A percentile compares a stretch with the other conserved stretches of the same genome.
Evolutionary conservation across 78 protist species (phyloP).

Genomic region (Protostelium mycophagum): DNA sequence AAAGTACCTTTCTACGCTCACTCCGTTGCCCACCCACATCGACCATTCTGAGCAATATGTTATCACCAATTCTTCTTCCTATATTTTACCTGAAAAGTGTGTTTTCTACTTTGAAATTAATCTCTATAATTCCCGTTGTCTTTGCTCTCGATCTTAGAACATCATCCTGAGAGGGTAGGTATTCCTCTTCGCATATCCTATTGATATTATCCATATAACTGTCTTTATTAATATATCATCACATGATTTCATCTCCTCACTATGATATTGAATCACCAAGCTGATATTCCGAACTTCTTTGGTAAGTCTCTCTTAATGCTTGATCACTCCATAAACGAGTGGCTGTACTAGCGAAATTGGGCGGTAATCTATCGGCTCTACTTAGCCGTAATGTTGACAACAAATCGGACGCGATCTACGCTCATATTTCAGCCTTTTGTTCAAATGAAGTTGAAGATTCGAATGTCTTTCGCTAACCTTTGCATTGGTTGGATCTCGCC

Average conservation of each 20-base stretch:
- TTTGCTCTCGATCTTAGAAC: slow-evolving; percentile 81
- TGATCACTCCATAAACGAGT: neutral
- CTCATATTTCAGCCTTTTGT: no score
- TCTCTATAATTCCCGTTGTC: slow-evolving; percentile 88
- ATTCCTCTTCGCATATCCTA: slow-evolving; percentile 54
- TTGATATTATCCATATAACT: slow-evolving; percentile 69
- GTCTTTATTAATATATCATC: neutral
- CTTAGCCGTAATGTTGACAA: no score
- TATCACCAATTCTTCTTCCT: no score
- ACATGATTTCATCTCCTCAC: neutral
- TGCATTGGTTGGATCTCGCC: neutral
- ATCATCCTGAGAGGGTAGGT: slow-evolving; percentile 85
- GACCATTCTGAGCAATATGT: slow-evolving; percentile 60
- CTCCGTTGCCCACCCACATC: slow-evolving; percentile 96
- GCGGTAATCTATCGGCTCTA: no score
- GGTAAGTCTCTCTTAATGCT: neutral
- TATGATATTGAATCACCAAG: neutral
- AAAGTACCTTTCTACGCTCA: slow-evolving; percentile 93
- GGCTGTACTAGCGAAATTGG: neutral
- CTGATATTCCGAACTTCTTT: neutral
- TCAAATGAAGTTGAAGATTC: no score
- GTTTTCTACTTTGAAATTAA: slow-evolving; percentile 21
- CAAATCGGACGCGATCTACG: no score
- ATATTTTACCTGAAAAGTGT: neutral
- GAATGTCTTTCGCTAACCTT: neutral